A percentile compares a stretch with the other conserved stretches of the same genome.
Evolutionary conservation across 495 filamentous ascomycete species (phyloP).

Genomic region (Annulohypoxylon stygium): DNA sequence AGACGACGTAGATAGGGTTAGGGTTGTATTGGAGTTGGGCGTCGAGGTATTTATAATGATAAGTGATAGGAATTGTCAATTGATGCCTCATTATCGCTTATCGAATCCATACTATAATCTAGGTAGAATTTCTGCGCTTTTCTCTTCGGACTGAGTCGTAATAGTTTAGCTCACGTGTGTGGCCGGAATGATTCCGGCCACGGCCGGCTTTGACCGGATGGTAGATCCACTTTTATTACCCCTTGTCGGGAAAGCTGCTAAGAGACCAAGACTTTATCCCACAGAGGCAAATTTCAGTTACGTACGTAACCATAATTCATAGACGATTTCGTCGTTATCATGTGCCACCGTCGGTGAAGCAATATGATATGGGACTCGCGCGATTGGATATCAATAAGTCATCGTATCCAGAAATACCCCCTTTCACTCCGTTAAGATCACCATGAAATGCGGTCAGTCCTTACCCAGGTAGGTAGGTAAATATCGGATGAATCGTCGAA

Average conservation of each 20-base stretch:
- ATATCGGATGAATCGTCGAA: neutral
- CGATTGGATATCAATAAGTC: neutral
- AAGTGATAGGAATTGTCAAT: neutral
- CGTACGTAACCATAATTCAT: conserved; percentile 30
- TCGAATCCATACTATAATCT: neutral
- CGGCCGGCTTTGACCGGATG: conserved; percentile 44
- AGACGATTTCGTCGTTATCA: neutral
- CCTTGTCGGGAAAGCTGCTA: conserved; percentile 15
- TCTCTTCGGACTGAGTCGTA: neutral
- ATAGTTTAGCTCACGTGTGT: conserved; percentile 40
- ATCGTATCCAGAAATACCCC: neutral
- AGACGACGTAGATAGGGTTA: no score
- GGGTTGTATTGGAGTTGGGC: no score
- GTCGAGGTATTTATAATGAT: no score
- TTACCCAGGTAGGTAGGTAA: neutral
- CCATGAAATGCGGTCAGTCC: neutral
- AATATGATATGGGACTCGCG: neutral
- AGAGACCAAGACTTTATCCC: conserved; percentile 16
- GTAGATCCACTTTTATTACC: conserved; percentile 24
- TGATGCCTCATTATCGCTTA: neutral
- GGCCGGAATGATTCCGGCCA: conserved; percentile 58
- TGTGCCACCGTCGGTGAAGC: neutral
- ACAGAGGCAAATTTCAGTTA: conserved; percentile 17
- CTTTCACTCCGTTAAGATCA: neutral
- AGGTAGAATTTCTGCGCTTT: neutral